These are phyloP conservation scores for Ascoidea asiatica DNA, from an alignment of 805 yeast species.

Conservation along the genomic window DNA sequence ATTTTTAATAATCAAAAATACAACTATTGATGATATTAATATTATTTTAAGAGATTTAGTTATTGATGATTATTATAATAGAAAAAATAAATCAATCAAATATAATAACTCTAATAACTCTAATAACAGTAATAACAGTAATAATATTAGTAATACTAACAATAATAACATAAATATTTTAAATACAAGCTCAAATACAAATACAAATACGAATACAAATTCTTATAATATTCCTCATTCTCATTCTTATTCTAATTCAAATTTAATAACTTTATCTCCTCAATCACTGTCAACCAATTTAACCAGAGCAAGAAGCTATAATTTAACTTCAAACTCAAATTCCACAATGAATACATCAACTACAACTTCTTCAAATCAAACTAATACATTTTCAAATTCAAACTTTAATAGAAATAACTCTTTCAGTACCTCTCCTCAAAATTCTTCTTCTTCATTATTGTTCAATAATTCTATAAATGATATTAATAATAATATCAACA, in stretches of 20 bases:
- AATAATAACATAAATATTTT: neutral
- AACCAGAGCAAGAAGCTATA: neutral
- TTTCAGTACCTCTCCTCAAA: neutral
- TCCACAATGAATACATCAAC: neutral
- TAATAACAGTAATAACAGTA: neutral
- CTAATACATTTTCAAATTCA: no score
- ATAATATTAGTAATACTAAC: neutral
- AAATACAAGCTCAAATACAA: no score
- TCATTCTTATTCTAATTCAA: constrained; percentile 6
- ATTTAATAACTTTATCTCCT: neutral
- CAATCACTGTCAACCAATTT: constrained; percentile 1
- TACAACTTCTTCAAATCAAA: no score
- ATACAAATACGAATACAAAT: neutral
- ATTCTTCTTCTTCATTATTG: neutral
- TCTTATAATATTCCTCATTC: neutral
- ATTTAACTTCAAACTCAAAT: neutral
- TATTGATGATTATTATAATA: constrained; percentile 29
- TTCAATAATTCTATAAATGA: no score
- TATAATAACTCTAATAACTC: neutral
- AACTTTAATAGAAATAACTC: neutral
- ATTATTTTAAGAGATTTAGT: constrained; percentile 34
- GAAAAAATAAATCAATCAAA: constrained; percentile 26
- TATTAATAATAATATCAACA: neutral
- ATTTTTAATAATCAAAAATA: constrained; percentile 38
- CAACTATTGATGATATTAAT: constrained; percentile 37